A percentile compares a stretch with the other conserved stretches of the same genome.
These are phyloP conservation scores for Fraxinus latifolia DNA, from an alignment of 305 asterid species.

Conservation along the genomic window DNA sequence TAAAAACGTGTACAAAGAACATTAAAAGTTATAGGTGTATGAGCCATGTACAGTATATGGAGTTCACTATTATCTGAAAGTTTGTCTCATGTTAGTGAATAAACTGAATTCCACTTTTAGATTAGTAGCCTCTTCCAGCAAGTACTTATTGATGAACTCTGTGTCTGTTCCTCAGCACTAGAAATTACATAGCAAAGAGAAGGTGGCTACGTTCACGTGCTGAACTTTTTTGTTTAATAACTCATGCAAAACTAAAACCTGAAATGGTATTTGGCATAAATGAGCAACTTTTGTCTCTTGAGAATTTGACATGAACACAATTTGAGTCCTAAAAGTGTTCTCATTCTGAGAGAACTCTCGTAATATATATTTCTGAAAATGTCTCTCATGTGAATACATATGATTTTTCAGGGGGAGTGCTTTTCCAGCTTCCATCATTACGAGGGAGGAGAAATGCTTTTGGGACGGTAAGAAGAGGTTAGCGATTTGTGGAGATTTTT, in stretches of 20 bases:
- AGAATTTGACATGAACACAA: not conserved
- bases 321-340: not conserved
- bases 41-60: not conserved
- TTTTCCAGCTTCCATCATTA: conserved; percentile 61
- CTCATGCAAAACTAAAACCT: not conserved
- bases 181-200: not conserved
- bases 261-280: not conserved
- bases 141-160: not conserved
- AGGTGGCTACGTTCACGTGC: not conserved
- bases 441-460: conserved; percentile 62
- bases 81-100: not conserved
- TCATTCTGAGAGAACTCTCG: not conserved
- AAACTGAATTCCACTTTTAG: not conserved
- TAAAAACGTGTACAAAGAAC: not conserved
- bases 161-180: not conserved
- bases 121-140: not conserved
- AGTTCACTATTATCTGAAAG: not conserved
- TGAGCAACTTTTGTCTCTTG: not conserved
- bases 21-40: not conserved
- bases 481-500: conserved; percentile 80
- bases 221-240: not conserved
- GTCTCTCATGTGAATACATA: not conserved
- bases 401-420: conserved; percentile 68
- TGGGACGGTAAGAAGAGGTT: conserved; percentile 58
- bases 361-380: not conserved